Evolutionary conservation across 2,329 filamentous ascomycete species (phyloP), one percentile per base, ranked within the genome.

Genomic region (Aspergillus ochraceoroseus): DNA sequence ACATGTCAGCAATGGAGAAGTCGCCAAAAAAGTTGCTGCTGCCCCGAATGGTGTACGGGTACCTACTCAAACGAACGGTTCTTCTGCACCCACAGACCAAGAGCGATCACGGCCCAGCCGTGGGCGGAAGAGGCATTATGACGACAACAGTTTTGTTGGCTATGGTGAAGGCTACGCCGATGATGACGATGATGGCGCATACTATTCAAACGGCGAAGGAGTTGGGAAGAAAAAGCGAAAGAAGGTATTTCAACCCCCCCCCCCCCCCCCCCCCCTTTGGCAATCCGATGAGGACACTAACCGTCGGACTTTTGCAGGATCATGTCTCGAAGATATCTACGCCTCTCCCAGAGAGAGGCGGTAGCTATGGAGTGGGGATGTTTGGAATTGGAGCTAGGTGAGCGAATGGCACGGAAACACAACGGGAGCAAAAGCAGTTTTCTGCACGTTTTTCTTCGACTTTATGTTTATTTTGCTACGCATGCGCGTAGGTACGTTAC

Each of bases 81-180:
- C 58, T 13, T 52, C 49, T 33, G 50, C 49, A 18, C 38, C 51
- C 11, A 38, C 55, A 4, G 69, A 70, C 35, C 35, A 52, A 15
- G 65, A 66, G 13, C 55, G 62, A 12, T 32, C 48, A 28, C 60
- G 71, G 28, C 64, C 70, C 8, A 70, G 64, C 46, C 70, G 71
- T 14, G 63, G 67, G 31, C 68, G 67, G 26, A 73, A 73, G 56
- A 67, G 72, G 52, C 62, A 71, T 51, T 74, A 74, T 49, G 68
- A 70, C 49, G 71, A 74, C 32, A 67, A 68, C 46, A 73, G 70
- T 51, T 74, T 72, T 54, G 68, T 69, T 38, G 71, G 71, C 1
- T 73, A 74, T 46, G 70, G 68, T 37, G 70, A 72, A 62, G 71
- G 70, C 13, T 73, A 63, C 52, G 65, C 67, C 15, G 71, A 74